These are phyloP conservation scores for Sporothrix globosa DNA, from an alignment of 2,329 filamentous ascomycete genomes.

Conservation along the genomic window DNA sequence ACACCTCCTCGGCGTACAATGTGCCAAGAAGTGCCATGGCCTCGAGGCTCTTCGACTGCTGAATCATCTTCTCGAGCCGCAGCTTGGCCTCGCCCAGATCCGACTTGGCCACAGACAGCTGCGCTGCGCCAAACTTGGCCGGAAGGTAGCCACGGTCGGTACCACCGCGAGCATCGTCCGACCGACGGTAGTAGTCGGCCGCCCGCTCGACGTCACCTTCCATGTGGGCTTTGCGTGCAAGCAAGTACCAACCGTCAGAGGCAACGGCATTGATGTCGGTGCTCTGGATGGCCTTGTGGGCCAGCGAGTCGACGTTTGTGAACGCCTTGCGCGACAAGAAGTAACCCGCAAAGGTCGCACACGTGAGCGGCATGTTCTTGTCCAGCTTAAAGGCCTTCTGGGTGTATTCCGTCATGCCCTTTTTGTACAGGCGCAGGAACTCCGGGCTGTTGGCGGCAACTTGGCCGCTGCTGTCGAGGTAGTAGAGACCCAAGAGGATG, in stretches of 20 bases:
- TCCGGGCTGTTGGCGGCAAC: constrained; percentile 81
- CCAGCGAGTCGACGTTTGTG: constrained; percentile 79
- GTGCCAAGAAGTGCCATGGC: constrained; percentile 91
- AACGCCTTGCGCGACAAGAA: constrained; percentile 83
- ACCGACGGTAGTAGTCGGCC: constrained; percentile 82
- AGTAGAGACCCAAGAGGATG: constrained; percentile 85
- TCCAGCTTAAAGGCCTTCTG: constrained; percentile 93
- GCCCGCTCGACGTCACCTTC: constrained; percentile 74
- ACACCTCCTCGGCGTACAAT: constrained; percentile 92
- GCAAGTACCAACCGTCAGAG: constrained; percentile 95
- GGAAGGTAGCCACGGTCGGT: constrained; percentile 89
- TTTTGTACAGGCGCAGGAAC: constrained; percentile 84
- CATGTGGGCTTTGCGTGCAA: constrained; percentile 89
- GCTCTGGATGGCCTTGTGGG: constrained; percentile 90
- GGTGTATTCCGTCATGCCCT: constrained; percentile 91
- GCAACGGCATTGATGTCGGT: constrained; percentile 96
- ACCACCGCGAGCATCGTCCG: constrained; percentile 89
- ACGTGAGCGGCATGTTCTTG: constrained; percentile 86
- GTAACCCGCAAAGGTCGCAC: constrained; percentile 86
- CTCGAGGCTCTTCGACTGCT: constrained; percentile 80
- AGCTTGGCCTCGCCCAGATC: constrained; percentile 93
- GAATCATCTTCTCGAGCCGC: constrained; percentile 89
- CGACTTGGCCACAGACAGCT: constrained; percentile 80
- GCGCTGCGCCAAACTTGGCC: constrained; percentile 91
- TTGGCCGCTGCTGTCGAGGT: constrained; percentile 82